phyloP scores from a whole-genome alignment of 169 alveolate genomes.

The Plasmodium adleri region DNA sequence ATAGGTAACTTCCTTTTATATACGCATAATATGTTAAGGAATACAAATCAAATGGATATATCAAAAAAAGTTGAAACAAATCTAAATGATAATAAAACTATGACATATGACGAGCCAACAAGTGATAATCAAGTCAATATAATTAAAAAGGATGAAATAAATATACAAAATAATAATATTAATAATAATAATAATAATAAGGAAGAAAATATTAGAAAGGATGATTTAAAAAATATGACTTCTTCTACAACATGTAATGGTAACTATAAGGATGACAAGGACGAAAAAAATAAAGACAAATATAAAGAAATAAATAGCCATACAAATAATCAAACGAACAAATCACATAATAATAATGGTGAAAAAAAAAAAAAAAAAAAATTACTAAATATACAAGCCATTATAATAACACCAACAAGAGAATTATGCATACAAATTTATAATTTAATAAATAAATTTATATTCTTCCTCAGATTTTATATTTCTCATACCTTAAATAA shows the following conservation, averaged over 20 bases:
- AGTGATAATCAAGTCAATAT: no score
- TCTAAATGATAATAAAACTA: no score
- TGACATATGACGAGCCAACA: no score
- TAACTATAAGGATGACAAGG: no score
- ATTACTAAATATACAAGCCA: conserved; percentile 82
- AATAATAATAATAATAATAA: background rate
- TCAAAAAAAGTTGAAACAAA: background rate
- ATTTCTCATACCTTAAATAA: conserved; percentile 12
- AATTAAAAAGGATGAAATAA: no score
- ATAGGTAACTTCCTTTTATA: conserved; percentile 20
- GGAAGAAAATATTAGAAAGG: conserved; percentile 1
- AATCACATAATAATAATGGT: background rate
- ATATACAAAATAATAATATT: no score
- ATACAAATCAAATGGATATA: background rate
- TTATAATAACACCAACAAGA: conserved; percentile 93
- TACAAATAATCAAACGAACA: background rate
- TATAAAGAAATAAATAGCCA: background rate
- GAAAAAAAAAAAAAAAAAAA: conserved; percentile 9
- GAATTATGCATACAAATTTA: conserved; percentile 93
- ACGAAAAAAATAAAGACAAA: background rate
- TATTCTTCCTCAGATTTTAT: conserved; percentile 65
- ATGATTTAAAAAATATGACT: background rate
- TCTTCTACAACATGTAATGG: background rate
- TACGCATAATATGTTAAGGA: background rate
- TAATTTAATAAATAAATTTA: conserved; percentile 45